Evolutionary conservation across 1,284 basidiomycete species (phyloP).

Genomic region (Puccinia coronata): DNA sequence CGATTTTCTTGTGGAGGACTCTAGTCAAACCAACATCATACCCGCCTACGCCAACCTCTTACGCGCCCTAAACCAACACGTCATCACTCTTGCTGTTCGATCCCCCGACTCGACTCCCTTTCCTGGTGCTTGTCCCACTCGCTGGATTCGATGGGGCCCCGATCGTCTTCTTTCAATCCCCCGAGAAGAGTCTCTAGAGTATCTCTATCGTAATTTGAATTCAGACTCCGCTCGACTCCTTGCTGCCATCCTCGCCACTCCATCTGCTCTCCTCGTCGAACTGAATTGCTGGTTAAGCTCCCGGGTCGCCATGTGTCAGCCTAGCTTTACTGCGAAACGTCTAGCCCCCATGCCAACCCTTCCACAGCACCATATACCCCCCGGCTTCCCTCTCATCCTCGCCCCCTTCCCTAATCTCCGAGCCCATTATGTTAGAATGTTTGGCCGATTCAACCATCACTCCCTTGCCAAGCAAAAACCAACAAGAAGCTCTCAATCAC

Average conservation of each 20-base stretch:
- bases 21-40: conserved; percentile 8
- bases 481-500: neutral
- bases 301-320: conserved; percentile 28
- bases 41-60: conserved; percentile 36
- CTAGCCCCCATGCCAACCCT: conserved; percentile 25
- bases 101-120: conserved; percentile 30
- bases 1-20: conserved; percentile 31
- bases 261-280: conserved; percentile 4
- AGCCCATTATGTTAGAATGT: conserved; percentile 24
- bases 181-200: conserved; percentile 17
- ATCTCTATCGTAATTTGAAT: conserved; percentile 27
- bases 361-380: neutral
- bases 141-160: conserved; percentile 42
- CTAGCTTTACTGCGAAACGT: conserved; percentile 25
- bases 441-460: conserved; percentile 29
- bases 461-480: neutral
- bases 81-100: conserved; percentile 20
- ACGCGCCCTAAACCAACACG: conserved; percentile 28
- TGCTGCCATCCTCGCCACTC: conserved; percentile 16
- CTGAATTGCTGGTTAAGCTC: conserved; percentile 34
- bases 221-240: conserved; percentile 15
- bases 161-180: conserved; percentile 41
- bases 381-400: conserved; percentile 32
- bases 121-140: conserved; percentile 12
- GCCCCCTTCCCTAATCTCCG: conserved; percentile 36